A percentile compares a stretch with the other conserved stretches of the same genome.
Conservation (phyloP, 2,329 filamentous ascomycete genomes). For the Penicillium sp. region DNA sequence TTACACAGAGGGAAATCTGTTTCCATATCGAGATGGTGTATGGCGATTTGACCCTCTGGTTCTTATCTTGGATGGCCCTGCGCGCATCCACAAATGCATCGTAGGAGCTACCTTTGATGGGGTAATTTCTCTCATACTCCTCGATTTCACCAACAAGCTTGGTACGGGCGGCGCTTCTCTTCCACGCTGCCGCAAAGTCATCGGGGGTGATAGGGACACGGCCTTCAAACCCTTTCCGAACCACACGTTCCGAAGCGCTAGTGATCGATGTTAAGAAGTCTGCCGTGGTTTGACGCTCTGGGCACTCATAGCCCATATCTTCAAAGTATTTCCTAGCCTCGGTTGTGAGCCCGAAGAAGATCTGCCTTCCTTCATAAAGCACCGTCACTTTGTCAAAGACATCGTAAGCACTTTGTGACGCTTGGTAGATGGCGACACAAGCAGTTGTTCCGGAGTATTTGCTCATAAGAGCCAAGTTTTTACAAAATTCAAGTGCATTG, state of each 20-base stretch:
- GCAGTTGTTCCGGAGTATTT: slow-evolving; percentile 46
- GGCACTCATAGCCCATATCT: slow-evolving; percentile 53
- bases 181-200: slow-evolving; percentile 61
- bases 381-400: slow-evolving; percentile 68
- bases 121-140: slow-evolving; percentile 38
- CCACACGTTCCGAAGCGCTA: slow-evolving; percentile 58
- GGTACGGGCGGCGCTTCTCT: slow-evolving; percentile 48
- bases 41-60: slow-evolving; percentile 46
- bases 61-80: slow-evolving; percentile 33
- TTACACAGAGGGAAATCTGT: not conserved
- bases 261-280: slow-evolving; percentile 70
- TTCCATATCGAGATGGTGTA: not conserved
- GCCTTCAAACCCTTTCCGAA: slow-evolving; percentile 58
- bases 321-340: slow-evolving; percentile 65
- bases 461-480: slow-evolving; percentile 45
- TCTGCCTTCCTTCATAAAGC: slow-evolving; percentile 69
- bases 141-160: slow-evolving; percentile 41
- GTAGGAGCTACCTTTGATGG: slow-evolving; percentile 35
- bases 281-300: slow-evolving; percentile 62
- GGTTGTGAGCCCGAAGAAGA: slow-evolving; percentile 65
- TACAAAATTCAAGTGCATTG: slow-evolving; percentile 54
- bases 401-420: slow-evolving; percentile 39
- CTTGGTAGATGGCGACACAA: slow-evolving; percentile 53
- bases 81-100: slow-evolving; percentile 35
- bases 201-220: slow-evolving; percentile 65